These are phyloP conservation scores for Cryphonectria nitschkei DNA, from an alignment of 2,329 filamentous ascomycete species.

Conservation along the genomic window DNA sequence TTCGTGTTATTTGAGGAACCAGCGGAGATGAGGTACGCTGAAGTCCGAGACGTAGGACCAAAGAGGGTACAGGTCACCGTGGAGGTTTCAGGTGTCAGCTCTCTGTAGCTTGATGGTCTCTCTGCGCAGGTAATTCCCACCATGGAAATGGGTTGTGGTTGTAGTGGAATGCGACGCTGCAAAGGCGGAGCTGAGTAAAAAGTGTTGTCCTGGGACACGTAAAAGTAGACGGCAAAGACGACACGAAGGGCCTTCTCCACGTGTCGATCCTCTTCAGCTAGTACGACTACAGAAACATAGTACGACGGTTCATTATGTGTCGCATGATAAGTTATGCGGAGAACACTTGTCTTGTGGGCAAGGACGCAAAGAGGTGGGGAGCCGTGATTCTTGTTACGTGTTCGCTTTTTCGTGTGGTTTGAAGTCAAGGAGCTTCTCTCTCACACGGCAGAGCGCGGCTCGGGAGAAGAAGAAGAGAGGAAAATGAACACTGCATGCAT, in stretches of 20 bases:
- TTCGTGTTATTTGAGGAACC: slow-evolving; percentile 15
- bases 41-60: slow-evolving; percentile 19
- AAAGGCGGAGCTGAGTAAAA: background rate
- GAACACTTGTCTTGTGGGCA: background rate
- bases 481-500: background rate
- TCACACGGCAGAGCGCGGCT: background rate
- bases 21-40: background rate
- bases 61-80: slow-evolving; percentile 8
- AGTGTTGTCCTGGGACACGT: background rate
- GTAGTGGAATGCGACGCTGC: background rate
- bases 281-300: background rate
- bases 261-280: background rate
- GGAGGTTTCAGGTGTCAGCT: slow-evolving; percentile 8
- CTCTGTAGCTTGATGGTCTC: background rate
- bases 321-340: background rate
- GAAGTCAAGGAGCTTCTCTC: background rate
- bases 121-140: background rate
- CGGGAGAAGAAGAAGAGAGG: background rate
- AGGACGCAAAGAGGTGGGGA: background rate
- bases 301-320: background rate
- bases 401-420: background rate
- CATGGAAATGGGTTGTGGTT: background rate
- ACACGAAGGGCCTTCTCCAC: background rate
- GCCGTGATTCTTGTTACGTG: background rate
- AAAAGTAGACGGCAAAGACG: background rate